Evolutionary conservation across 2,329 filamentous ascomycete species (phyloP), one percentile per base, ranked within the genome.

Genomic region (Venturia aucupariae): DNA sequence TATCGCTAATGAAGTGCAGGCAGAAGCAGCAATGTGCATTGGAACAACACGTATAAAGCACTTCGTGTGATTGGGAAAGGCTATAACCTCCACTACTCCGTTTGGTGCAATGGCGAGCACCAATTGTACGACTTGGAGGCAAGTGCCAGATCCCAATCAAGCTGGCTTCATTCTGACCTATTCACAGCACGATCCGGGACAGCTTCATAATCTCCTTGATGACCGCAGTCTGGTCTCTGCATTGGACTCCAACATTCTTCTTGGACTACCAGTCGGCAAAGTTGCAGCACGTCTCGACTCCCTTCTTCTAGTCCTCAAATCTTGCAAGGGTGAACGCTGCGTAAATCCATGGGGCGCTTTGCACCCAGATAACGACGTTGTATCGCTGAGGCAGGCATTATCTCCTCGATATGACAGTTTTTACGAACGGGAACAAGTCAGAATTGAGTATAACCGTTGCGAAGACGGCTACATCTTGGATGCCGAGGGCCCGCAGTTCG

Each of bases 241-340:
- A 4, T 6, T 15, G 19, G 27, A 57, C 22, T 35, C 48, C 59
- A 22, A 24, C 3, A 19, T 59, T 30, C 4, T 57, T 35, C 51
- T 64, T 13, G 46, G 38, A 17, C 11, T 59, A 27, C 62, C 62
- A n/a, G 51, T 61, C 13, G 13, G 30, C 1, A 46, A 64, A 61
- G 35, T 64, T 10, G 19, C 57, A 24, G 65, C 69, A 15, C 70
- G 73, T 15, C 67, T 74, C 17, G 73, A 75, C 48, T 65, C 71
- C 8, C 68, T 75, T 4, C 68, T 74, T 10, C 66, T 73, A 62
- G 70, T 74, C 5, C 69, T 72, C 1, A 74, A 74, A 60, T 72
- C 72, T 13, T 75, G 73, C 67, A 72, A 70, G 57, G 68, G 67
- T 2, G 30, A 66, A 19, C 64, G 65, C 6, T 75, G 73, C 51